Evolutionary conservation across 108 stramenopile genomes (phyloP).

Genomic region (Skeletonema tropicum): DNA sequence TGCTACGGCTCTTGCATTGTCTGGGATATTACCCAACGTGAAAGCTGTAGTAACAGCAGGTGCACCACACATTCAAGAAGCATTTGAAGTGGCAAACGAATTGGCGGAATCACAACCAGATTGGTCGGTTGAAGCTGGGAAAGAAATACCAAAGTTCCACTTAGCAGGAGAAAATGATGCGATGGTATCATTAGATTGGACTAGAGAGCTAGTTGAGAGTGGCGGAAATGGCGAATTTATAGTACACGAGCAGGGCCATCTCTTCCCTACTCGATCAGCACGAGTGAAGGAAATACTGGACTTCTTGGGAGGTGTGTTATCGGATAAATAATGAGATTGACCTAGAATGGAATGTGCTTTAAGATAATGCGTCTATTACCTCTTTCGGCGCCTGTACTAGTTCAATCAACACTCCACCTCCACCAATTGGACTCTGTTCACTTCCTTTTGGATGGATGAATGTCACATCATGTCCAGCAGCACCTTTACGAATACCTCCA

Average conservation of each 20-base stretch:
- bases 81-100: conserved; percentile 43
- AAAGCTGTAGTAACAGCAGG: conserved; percentile 72
- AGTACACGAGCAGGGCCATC: conserved; percentile 74
- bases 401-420: conserved; percentile 95
- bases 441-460: conserved; percentile 99
- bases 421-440: conserved; percentile 83
- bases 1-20: conserved; percentile 61
- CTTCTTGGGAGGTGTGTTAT: conserved; percentile 39
- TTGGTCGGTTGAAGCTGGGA: conserved; percentile 27
- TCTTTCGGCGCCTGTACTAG: conserved; percentile 94
- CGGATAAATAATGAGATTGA: too few species aligned
- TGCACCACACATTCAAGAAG: conserved; percentile 62
- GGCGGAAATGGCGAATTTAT: conserved; percentile 69
- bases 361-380: background rate
- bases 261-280: conserved; percentile 72
- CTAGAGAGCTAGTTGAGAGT: conserved; percentile 42
- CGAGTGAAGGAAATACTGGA: conserved; percentile 63
- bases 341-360: too few species aligned
- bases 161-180: conserved; percentile 74
- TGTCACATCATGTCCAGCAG: conserved; percentile 92
- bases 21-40: conserved; percentile 57
- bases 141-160: conserved; percentile 69
- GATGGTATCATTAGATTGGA: conserved; percentile 62
- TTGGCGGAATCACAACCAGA: conserved; percentile 4
- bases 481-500: conserved; percentile 90